These are phyloP conservation scores for Fusarium bulbicola DNA, from an alignment of 2,329 filamentous ascomycete species.

Conservation along the genomic window DNA sequence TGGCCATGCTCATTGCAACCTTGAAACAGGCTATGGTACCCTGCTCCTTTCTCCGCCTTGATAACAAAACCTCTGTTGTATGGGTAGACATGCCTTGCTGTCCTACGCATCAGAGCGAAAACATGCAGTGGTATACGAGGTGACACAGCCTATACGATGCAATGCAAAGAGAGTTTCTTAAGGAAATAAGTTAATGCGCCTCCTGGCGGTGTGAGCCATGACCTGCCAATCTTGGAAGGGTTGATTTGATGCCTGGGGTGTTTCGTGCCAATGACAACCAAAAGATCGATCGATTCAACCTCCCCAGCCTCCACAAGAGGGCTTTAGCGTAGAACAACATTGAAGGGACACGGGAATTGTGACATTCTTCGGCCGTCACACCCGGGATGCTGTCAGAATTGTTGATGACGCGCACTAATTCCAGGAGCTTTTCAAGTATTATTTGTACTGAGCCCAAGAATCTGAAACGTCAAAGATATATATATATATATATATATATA, in stretches of 20 bases:
- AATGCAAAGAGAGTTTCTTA: not conserved
- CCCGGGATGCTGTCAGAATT: not conserved
- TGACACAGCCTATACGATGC: not conserved
- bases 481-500: too few species aligned
- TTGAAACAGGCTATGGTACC: not conserved
- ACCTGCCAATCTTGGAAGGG: not conserved
- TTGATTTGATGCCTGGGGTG: not conserved
- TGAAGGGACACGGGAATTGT: not conserved
- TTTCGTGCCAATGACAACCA: constrained; percentile 1
- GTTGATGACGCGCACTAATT: not conserved
- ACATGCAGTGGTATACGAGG: not conserved
- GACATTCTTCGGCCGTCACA: not conserved
- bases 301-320: not conserved
- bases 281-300: not conserved
- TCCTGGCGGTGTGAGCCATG: not conserved
- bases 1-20: not conserved
- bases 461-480: not conserved
- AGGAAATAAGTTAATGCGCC: not conserved
- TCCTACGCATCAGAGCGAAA: not conserved
- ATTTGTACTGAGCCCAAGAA: too few species aligned
- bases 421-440: too few species aligned
- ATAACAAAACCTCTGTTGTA: not conserved
- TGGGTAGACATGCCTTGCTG: too few species aligned
- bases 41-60: not conserved
- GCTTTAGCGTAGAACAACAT: not conserved